phyloP scores from a whole-genome alignment of 2,329 filamentous ascomycete species.

The Colletotrichum spinosum region DNA sequence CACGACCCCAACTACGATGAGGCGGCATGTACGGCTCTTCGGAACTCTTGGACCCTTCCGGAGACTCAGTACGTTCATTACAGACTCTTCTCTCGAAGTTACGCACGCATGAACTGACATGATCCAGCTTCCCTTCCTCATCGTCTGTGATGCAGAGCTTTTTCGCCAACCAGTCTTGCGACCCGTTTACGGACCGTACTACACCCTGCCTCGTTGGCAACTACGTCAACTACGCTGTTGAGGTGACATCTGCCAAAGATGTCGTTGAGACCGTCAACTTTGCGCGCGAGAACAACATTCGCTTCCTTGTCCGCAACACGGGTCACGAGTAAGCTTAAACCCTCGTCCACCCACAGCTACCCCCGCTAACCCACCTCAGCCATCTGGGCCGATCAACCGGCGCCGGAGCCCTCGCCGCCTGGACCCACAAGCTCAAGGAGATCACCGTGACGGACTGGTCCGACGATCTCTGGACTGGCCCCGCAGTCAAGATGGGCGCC shows the following conservation, averaged over 20 bases:
- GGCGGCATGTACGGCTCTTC: slow-evolving; percentile 52
- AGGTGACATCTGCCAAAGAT: slow-evolving; percentile 46
- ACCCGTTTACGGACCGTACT: slow-evolving; percentile 51
- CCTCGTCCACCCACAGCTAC: slow-evolving; percentile 38
- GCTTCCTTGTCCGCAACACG: slow-evolving; percentile 50
- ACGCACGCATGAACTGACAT: slow-evolving; percentile 16
- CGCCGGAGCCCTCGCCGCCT: slow-evolving; percentile 52
- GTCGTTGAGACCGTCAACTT: slow-evolving; percentile 50
- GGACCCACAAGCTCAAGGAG: slow-evolving; percentile 55
- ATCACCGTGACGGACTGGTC: slow-evolving; percentile 54
- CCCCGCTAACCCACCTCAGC: slow-evolving; percentile 38
- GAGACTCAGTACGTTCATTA: slow-evolving; percentile 48
- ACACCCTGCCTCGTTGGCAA: slow-evolving; percentile 56
- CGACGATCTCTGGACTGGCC: slow-evolving; percentile 57
- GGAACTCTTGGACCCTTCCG: slow-evolving; percentile 48
- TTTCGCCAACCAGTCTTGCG: slow-evolving; percentile 52
- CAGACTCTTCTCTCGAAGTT: background rate
- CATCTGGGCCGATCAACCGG: slow-evolving; percentile 51
- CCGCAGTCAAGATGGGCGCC: slow-evolving; percentile 63
- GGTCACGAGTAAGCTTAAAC: slow-evolving; percentile 44
- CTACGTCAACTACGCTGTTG: slow-evolving; percentile 54
- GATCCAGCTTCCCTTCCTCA: slow-evolving; percentile 47
- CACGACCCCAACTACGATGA: slow-evolving; percentile 61
- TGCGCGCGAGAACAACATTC: slow-evolving; percentile 50
- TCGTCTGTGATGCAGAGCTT: slow-evolving; percentile 55